These are phyloP conservation scores for Metschnikowia shivogae DNA, from an alignment of 805 yeast species.

Conservation along the genomic window DNA sequence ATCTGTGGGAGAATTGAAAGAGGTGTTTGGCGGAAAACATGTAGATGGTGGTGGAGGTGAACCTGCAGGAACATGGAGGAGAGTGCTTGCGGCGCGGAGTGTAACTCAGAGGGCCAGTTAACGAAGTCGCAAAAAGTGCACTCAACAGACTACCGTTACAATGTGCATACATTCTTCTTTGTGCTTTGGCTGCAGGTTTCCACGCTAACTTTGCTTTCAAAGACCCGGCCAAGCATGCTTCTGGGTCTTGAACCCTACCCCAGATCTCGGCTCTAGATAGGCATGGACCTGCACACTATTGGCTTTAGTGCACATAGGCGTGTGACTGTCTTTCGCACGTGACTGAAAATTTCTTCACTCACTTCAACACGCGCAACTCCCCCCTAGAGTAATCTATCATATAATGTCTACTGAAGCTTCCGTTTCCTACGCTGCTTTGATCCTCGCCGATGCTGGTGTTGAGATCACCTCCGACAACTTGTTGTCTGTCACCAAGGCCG, in stretches of 20 bases:
- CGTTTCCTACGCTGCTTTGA: constrained; percentile 96
- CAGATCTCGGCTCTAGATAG: neutral
- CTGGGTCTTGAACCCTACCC: neutral
- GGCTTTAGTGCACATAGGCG: neutral
- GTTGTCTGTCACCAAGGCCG: constrained; percentile 71
- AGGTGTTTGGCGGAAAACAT: neutral
- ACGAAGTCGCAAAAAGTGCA: too few species aligned
- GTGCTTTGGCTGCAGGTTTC: too few species aligned
- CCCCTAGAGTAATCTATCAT: neutral
- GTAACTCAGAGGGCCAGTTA: neutral
- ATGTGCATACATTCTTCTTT: too few species aligned
- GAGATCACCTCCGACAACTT: constrained; percentile 89
- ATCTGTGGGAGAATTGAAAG: neutral
- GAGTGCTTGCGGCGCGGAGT: neutral
- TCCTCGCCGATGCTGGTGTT: constrained; percentile 94
- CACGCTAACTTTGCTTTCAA: too few species aligned
- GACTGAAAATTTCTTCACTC: constrained; percentile 12
- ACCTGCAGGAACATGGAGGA: constrained; percentile 2
- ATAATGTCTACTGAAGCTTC: constrained; percentile 87
- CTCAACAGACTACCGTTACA: too few species aligned
- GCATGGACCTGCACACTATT: neutral
- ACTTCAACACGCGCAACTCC: neutral
- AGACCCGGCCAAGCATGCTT: too few species aligned
- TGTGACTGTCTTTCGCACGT: constrained; percentile 16
- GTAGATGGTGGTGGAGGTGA: neutral